Evolutionary conservation across 768 basidiomycete species (phyloP).

Genomic region (Gautieria morchelliformis): DNA sequence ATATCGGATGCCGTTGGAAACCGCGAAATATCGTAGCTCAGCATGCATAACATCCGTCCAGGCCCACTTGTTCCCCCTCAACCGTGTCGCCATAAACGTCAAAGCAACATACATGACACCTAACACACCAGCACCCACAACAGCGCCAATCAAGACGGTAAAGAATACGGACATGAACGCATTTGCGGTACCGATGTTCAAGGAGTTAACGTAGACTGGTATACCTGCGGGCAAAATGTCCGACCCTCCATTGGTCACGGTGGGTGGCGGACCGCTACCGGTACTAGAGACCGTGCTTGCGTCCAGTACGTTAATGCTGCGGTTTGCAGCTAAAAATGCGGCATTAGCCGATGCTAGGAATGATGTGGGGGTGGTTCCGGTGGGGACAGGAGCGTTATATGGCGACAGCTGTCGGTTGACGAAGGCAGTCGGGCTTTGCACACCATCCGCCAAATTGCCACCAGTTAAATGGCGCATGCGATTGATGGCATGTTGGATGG

Average conservation of each 20-base stretch:
- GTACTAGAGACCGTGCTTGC: slow-evolving; percentile 2
- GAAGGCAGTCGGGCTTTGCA: slow-evolving; percentile 55
- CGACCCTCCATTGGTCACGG: slow-evolving; percentile 47
- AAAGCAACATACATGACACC: slow-evolving; percentile 41
- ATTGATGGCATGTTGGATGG: slow-evolving; percentile 71
- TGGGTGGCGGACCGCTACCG: slow-evolving; percentile 12
- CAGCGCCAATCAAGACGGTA: slow-evolving; percentile 55
- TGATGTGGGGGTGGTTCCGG: slow-evolving; percentile 9
- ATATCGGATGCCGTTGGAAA: slow-evolving; percentile 37
- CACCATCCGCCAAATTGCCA: slow-evolving; percentile 55
- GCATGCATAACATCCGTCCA: slow-evolving; percentile 13
- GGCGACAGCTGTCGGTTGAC: slow-evolving; percentile 79
- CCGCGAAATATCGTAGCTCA: slow-evolving; percentile 6
- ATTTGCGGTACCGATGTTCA: slow-evolving; percentile 77
- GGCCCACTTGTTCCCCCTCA: slow-evolving; percentile 16
- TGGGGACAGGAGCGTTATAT: slow-evolving; percentile 38
- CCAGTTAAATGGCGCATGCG: slow-evolving; percentile 78
- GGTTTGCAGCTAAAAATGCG: not conserved
- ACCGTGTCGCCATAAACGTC: slow-evolving; percentile 20
- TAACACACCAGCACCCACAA: slow-evolving; percentile 44
- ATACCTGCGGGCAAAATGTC: slow-evolving; percentile 73
- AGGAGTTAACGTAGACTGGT: slow-evolving; percentile 69
- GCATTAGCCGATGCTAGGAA: slow-evolving; percentile 9
- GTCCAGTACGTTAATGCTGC: not conserved
- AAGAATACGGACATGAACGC: slow-evolving; percentile 88